These are phyloP conservation scores for Boletus rubroflammeus DNA, from an alignment of 768 basidiomycete species.

Conservation along the genomic window DNA sequence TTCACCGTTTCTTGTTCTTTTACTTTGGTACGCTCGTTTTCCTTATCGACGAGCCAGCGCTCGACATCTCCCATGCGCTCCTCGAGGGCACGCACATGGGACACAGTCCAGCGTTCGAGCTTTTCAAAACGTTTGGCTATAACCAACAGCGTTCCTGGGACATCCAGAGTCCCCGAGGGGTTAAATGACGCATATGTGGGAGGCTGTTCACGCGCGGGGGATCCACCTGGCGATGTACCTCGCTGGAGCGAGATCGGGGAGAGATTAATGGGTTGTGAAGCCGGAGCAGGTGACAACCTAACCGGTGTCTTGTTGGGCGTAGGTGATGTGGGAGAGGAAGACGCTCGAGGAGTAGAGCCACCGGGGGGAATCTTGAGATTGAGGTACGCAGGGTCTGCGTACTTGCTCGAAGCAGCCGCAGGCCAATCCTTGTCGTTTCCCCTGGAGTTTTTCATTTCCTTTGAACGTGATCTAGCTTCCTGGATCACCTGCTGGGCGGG, in stretches of 20 bases:
- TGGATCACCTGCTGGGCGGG: conserved; percentile 81
- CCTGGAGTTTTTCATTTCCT: conserved; percentile 34
- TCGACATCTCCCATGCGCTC: conserved; percentile 93
- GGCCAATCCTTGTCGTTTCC: conserved; percentile 58
- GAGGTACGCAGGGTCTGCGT: conserved; percentile 53
- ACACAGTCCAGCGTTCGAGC: conserved; percentile 85
- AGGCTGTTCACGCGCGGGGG: conserved; percentile 46
- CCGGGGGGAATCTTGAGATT: conserved; percentile 52
- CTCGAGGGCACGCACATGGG: conserved; percentile 84
- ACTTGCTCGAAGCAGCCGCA: conserved; percentile 47
- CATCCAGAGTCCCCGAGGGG: conserved; percentile 64
- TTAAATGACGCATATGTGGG: conserved; percentile 79
- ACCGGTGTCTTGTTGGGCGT: conserved; percentile 43
- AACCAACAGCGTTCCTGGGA: conserved; percentile 67
- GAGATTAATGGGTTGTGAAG: conserved; percentile 47
- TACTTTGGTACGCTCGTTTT: conserved; percentile 48
- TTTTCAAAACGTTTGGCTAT: conserved; percentile 82
- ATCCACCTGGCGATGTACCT: conserved; percentile 36
- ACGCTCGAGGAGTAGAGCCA: conserved; percentile 44
- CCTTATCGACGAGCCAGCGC: conserved; percentile 82
- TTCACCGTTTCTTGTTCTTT: conserved; percentile 37
- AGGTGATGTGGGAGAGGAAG: conserved; percentile 57
- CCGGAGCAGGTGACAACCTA: conserved; percentile 34
- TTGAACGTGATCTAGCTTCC: conserved; percentile 67
- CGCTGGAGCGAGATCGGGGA: conserved; percentile 63